These are phyloP conservation scores for Calonectria hawksworthii DNA, from an alignment of 2,329 filamentous ascomycete species.

Conservation along the genomic window DNA sequence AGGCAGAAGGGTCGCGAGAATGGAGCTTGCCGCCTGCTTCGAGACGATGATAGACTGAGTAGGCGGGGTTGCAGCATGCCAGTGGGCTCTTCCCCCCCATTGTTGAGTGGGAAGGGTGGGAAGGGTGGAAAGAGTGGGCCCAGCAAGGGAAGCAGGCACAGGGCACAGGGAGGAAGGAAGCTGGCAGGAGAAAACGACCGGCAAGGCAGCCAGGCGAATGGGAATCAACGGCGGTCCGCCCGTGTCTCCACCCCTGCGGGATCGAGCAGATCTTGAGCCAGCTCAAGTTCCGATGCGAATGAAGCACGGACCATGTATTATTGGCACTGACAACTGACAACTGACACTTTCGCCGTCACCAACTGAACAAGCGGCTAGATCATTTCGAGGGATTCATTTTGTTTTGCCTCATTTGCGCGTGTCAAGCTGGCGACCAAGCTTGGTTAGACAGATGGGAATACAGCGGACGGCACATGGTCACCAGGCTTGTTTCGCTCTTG, in stretches of 20 bases:
- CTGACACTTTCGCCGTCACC: not conserved
- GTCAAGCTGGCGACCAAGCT: not conserved
- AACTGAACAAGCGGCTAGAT: not conserved
- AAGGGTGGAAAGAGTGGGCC: conserved; percentile 1
- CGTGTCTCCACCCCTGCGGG: conserved; percentile 25
- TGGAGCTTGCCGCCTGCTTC: not conserved
- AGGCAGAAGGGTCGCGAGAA: conserved; percentile 17
- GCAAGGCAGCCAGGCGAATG: not conserved
- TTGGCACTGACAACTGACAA: conserved; percentile 9
- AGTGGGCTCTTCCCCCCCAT: not conserved
- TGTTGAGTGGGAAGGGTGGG: conserved; percentile 1
- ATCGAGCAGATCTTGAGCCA: conserved; percentile 43
- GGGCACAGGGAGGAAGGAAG: conserved; percentile 4
- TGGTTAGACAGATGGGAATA: not conserved
- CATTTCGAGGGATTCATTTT: not conserved
- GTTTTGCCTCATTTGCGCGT: not conserved
- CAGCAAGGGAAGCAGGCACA: not conserved
- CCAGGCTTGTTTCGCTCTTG: conserved; percentile 5
- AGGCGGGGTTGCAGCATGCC: not conserved
- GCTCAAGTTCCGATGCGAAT: conserved; percentile 32
- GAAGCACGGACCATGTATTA: conserved; percentile 38
- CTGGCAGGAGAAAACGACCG: not conserved
- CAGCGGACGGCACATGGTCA: not conserved
- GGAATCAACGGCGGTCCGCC: not conserved
- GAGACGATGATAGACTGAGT: conserved; percentile 1